Evolutionary conservation across 2,329 filamentous ascomycete genomes (phyloP).

Genomic region (Exophiala xenobiotica): DNA sequence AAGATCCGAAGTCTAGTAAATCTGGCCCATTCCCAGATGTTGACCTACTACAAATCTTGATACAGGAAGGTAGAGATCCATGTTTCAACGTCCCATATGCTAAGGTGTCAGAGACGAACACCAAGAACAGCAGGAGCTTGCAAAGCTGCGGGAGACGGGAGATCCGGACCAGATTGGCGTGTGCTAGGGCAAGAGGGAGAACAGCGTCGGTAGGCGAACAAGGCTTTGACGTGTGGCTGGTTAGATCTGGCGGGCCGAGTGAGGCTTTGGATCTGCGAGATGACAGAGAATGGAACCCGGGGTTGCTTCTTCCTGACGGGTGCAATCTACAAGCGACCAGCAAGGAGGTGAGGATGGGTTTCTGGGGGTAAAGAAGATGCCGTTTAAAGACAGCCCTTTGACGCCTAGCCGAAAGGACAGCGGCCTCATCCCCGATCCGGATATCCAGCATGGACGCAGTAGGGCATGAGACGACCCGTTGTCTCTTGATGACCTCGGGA

Average conservation of each 20-base stretch:
- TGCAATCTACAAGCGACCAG: constrained; percentile 7
- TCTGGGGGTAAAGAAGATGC: not conserved
- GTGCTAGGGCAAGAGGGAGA: not conserved
- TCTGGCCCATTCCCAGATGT: constrained; percentile 6
- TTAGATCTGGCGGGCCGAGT: constrained; percentile 1
- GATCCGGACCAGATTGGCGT: not conserved
- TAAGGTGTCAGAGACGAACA: constrained; percentile 17
- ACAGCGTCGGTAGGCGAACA: not conserved
- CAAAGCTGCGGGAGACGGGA: not conserved
- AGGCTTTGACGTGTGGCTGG: not conserved
- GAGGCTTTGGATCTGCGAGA: not conserved
- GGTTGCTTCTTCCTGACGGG: not conserved
- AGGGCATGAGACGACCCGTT: constrained; percentile 14
- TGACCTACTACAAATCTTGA: constrained; percentile 24
- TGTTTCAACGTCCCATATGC: constrained; percentile 20
- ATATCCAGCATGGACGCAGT: not conserved
- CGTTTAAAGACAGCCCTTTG: not conserved
- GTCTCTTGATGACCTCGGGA: constrained; percentile 14
- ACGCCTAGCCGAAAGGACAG: not conserved
- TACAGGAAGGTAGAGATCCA: constrained; percentile 15
- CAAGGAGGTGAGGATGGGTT: not conserved
- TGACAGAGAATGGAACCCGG: not conserved
- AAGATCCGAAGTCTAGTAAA: constrained; percentile 22
- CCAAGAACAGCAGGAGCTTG: not conserved
- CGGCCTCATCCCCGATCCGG: not conserved